Conservation (phyloP, 805 yeast genomes). For the Kazachstania bromeliacearum region DNA sequence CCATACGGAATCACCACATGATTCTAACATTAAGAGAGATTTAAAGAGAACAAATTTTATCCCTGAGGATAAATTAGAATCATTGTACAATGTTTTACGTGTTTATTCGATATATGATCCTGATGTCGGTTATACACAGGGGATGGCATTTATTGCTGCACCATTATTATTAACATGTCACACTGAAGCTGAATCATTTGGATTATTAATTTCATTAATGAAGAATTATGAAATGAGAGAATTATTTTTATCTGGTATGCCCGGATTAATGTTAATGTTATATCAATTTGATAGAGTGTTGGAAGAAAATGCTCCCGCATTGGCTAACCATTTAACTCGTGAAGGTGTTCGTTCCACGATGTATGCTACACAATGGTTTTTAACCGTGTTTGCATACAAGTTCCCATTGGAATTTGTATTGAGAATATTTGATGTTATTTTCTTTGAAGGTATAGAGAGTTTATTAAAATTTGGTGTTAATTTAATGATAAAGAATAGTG, state of each 20-base stretch:
- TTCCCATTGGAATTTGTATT: conserved; percentile 85
- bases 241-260: conserved; percentile 82
- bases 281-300: conserved; percentile 86
- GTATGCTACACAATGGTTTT: conserved; percentile 98
- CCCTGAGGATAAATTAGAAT: conserved; percentile 48
- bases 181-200: conserved; percentile 72
- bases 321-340: conserved; percentile 65
- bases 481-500: conserved; percentile 61
- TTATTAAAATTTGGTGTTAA: conserved; percentile 77
- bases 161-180: conserved; percentile 69
- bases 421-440: conserved; percentile 77
- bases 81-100: conserved; percentile 65
- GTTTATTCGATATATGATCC: conserved; percentile 80
- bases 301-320: conserved; percentile 64
- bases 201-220: conserved; percentile 74
- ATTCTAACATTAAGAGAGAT: conserved; percentile 71
- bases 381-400: conserved; percentile 89
- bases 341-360: conserved; percentile 87
- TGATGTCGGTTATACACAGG: conserved; percentile 96
- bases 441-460: conserved; percentile 87
- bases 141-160: conserved; percentile 88
- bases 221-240: conserved; percentile 71
- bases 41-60: conserved; percentile 78
- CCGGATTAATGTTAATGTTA: conserved; percentile 74
- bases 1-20: conserved; percentile 55